Evolutionary conservation across 495 filamentous ascomycete species (phyloP).

Genomic region (Barbatosphaeria neglecta): DNA sequence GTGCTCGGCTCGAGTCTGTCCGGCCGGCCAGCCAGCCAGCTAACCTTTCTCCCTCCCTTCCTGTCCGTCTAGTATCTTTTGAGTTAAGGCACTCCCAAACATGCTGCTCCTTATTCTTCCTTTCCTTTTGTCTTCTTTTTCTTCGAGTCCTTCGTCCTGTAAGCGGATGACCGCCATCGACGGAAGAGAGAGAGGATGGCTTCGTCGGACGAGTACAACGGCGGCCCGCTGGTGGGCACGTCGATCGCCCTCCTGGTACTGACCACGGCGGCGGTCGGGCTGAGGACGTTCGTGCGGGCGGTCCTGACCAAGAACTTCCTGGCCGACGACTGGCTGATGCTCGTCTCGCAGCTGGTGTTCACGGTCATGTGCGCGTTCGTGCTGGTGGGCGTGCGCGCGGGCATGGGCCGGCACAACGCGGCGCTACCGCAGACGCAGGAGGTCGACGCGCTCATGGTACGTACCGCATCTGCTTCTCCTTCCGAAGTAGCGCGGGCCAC

Average conservation of each 20-base stretch:
- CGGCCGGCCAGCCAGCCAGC: no score
- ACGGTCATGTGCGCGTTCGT: conserved; percentile 21
- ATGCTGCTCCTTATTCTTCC: no score
- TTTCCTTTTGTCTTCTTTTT: no score
- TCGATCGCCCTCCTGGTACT: conserved; percentile 16
- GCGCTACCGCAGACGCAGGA: conserved; percentile 18
- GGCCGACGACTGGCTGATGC: conserved; percentile 30
- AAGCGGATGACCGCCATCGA: not conserved
- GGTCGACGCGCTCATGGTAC: conserved; percentile 21
- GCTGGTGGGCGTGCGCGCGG: conserved; percentile 16
- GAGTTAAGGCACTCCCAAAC: no score
- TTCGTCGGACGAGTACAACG: conserved; percentile 15
- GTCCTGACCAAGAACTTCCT: conserved; percentile 25
- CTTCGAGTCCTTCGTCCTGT: no score
- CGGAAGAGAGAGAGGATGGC: not conserved
- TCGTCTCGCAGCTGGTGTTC: conserved; percentile 26
- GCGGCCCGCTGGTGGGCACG: conserved; percentile 17
- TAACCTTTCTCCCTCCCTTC: no score
- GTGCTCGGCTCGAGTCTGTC: no score
- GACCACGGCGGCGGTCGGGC: conserved; percentile 19
- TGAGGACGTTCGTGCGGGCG: conserved; percentile 24
- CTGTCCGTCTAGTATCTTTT: no score
- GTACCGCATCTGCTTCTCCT: not conserved
- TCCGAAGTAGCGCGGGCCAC: not conserved
- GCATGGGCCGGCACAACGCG: conserved; percentile 25